Base-by-base conservation (phyloP, 306 rosid species). In the Spatholobus suberectus region DNA sequence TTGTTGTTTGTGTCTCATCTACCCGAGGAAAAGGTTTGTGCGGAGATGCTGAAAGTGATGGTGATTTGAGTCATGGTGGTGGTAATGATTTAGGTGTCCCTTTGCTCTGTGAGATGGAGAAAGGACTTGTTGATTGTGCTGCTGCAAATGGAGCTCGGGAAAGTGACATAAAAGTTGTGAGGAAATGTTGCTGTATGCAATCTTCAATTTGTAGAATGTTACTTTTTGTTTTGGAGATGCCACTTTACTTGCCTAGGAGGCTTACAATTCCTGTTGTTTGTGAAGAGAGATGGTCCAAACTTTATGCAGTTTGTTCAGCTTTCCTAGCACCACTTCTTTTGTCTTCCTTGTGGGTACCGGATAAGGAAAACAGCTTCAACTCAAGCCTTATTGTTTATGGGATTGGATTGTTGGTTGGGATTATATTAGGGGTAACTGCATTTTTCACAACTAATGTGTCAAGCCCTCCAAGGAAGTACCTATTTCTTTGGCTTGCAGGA, bases 211-310 rank as follows among this genome's bases (percentile, higher is more conserved):
- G 78, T 86, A 51, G 46, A 29, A 70, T 23, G 40, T 73, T 57
- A 49, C 79, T 82, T 54, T 47, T 1, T 54, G 52, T 80, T 13
- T 52, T 89, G 79, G 82, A 80, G 86, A 79, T 89, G 89, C 92
- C 92, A 3, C 92, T 89, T 74, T 77, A 82, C 76, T 82, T 89
- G 61, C 90, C 92, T 5, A 87, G 92, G 65, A 82, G 87, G 57
- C 63, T 87, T 58, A 89, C 92, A 77, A 89, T 87, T 82, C 92
- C 90, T 24, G 81, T 87, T 80, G 76, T 89, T 62, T 82, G 84
- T 73, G 92, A 89, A 85, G 87, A 82, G 3, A 85, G 47, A 59
- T 89, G 92, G 92, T 87, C 89, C 5, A 87, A 87, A 70, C 29
- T 66, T 0, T 80, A 80, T 80, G 89, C 92, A 44, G 73, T 89